phyloP scores from a whole-genome alignment of 495 filamentous ascomycete species.

The Viridothelium virens region DNA sequence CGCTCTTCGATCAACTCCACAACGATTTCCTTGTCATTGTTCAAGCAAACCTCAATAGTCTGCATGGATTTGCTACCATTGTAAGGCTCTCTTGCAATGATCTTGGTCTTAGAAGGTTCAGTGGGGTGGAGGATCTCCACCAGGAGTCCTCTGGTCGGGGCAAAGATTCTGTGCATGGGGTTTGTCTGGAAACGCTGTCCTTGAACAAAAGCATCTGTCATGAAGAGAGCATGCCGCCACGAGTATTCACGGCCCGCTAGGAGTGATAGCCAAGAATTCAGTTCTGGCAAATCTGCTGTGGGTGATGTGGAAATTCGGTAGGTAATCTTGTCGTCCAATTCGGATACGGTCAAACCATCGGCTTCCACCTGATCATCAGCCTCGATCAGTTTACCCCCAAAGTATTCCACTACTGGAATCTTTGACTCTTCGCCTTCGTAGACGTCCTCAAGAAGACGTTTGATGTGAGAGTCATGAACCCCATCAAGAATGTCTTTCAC shows the following conservation, averaged over 20 bases:
- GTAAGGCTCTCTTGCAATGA: slow-evolving; percentile 65
- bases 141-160: slow-evolving; percentile 73
- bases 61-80: slow-evolving; percentile 62
- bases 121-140: slow-evolving; percentile 79
- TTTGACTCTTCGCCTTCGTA: slow-evolving; percentile 64
- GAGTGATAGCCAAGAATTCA: slow-evolving; percentile 76
- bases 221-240: slow-evolving; percentile 96
- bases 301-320: slow-evolving; percentile 72
- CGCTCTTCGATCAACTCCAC: slow-evolving; percentile 84
- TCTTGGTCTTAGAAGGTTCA: slow-evolving; percentile 68
- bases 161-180: slow-evolving; percentile 83
- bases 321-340: slow-evolving; percentile 64
- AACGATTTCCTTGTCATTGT: slow-evolving; percentile 66
- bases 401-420: slow-evolving; percentile 87
- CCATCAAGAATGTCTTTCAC: slow-evolving; percentile 87
- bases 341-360: slow-evolving; percentile 71
- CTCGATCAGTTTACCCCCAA: slow-evolving; percentile 67
- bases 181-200: slow-evolving; percentile 95
- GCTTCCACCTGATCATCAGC: slow-evolving; percentile 50
- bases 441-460: slow-evolving; percentile 64
- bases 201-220: slow-evolving; percentile 89
- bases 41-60: slow-evolving; percentile 75
- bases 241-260: slow-evolving; percentile 78
- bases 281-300: slow-evolving; percentile 60
- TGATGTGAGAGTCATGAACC: slow-evolving; percentile 81